Base-by-base conservation (phyloP, 192 early-diverging fungal genomes). In the Lunasporangiospora selenospora region DNA sequence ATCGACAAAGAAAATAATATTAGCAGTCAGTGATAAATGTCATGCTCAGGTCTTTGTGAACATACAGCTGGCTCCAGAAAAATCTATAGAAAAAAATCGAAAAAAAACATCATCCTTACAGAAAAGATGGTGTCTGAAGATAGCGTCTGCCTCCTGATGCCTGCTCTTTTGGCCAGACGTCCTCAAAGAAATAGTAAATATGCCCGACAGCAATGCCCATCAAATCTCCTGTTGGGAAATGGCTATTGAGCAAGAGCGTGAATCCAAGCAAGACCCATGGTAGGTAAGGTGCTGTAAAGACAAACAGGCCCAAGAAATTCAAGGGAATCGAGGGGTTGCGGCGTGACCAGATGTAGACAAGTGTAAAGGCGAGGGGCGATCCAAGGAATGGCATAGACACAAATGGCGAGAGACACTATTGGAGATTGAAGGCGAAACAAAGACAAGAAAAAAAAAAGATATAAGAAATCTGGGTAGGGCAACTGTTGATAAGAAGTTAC, bases 311-410 rank as follows among this genome's bases (percentile, higher is more conserved):
- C 47, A 98, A 75, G 46, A 99, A 94, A 53, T 86, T 93, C 34
- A 99, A 84, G 53, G 87, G 84, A 38, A 95, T 79, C 53, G 87
- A 86, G n/a, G 95, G 92, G 75, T 99, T 97, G 26, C 92, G 87
- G 23, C 96, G 81, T n/a, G 95, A 92, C 98, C 98, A 99, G 26
- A 99, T 82, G 58, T 99, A 99, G 0, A 96, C 92, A 47, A 99
- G 66, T 29, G 91, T 85, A 53, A 93, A 91, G 1, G 91, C 88
- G 12, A 99, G 75, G 27, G 96, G 82, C 15, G 89, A 83, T 6
- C 89, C 92, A 42, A 98, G 69, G 65, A 98, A 98, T 5, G 87
- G 87, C 58, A 94, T 84, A 21, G 84, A 69, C n/a, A 76, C 77
- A 55, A 80, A 70, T 34, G 77, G 75, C 15, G 65, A 70, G 32